These are phyloP conservation scores for Penicillium paradoxum DNA, from an alignment of 495 filamentous ascomycete genomes.

Conservation along the genomic window DNA sequence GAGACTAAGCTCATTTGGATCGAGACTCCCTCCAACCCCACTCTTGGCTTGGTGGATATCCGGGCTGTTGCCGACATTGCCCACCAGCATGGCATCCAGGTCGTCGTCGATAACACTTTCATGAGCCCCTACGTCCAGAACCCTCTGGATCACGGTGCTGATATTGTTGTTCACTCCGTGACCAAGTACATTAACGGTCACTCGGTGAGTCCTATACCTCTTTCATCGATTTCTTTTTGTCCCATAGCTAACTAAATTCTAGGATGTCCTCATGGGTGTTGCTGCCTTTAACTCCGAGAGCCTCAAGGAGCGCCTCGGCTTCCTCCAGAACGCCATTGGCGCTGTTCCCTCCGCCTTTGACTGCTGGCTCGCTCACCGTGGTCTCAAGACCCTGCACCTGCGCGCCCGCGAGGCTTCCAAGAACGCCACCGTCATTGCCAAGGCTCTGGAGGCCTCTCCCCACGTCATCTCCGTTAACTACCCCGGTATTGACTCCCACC, in stretches of 20 bases:
- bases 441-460: conserved; percentile 70
- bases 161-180: conserved; percentile 98
- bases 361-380: conserved; percentile 98
- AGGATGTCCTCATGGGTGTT: conserved; percentile 96
- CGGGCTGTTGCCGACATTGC: conserved; percentile 72
- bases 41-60: conserved; percentile 87
- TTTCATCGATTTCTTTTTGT: background rate
- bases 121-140: conserved; percentile 94
- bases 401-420: conserved; percentile 76
- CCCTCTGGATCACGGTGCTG: conserved; percentile 88
- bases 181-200: conserved; percentile 99
- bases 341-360: conserved; percentile 94
- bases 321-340: conserved; percentile 96
- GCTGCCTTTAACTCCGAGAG: conserved; percentile 88
- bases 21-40: conserved; percentile 92
- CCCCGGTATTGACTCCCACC: conserved; percentile 82
- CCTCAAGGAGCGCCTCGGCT: conserved; percentile 70
- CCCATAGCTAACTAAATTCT: conserved; percentile 21
- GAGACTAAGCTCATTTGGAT: conserved; percentile 98
- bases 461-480: conserved; percentile 90
- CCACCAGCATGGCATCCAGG: conserved; percentile 81
- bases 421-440: conserved; percentile 76
- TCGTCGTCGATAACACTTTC: conserved; percentile 99
- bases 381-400: conserved; percentile 93
- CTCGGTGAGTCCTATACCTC: conserved; percentile 42